Percentiles rank a stretch among this genome's conserved stretches.
Conservation (phyloP, 306 rosid species). For the Corylus americana region DNA sequence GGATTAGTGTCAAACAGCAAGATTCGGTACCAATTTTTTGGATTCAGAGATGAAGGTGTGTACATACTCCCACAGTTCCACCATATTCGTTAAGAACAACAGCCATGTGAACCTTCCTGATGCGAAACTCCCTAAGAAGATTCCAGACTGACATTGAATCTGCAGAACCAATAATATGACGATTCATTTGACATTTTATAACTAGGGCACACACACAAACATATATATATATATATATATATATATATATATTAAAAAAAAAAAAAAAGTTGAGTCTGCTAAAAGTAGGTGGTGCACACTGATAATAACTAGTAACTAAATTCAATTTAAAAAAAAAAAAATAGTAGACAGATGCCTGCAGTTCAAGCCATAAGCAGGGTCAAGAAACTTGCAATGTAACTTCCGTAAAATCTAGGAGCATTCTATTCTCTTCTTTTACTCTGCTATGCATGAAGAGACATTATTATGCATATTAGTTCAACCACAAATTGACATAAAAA, state of each 20-base stretch:
- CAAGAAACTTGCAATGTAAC: background rate
- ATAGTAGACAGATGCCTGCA: slow-evolving; percentile 4
- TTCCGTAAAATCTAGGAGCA: background rate
- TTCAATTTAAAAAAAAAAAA: background rate
- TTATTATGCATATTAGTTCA: background rate
- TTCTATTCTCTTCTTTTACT: background rate
- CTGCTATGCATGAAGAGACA: background rate
- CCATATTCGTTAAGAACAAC: slow-evolving; percentile 98
- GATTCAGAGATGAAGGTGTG: slow-evolving; percentile 9
- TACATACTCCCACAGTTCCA: slow-evolving; percentile 97
- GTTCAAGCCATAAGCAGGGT: background rate
- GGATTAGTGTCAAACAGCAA: slow-evolving; percentile 26
- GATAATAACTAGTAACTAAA: slow-evolving; percentile 1
- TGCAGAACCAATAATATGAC: slow-evolving; percentile 49
- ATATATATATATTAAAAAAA: too few species aligned
- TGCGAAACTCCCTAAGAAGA: slow-evolving; percentile 98
- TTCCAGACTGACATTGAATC: slow-evolving; percentile 99
- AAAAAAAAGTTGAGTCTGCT: slow-evolving; percentile 11
- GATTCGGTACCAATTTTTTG: slow-evolving; percentile 17
- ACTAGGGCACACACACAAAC: background rate
- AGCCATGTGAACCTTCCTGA: slow-evolving; percentile 99
- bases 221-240: too few species aligned
- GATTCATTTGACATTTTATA: slow-evolving; percentile 19
- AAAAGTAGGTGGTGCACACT: slow-evolving; percentile 4
- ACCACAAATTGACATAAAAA: slow-evolving; percentile 25